Conservation (phyloP, 2,329 filamentous ascomycete genomes). For the Fusarium tricinctum region DNA sequence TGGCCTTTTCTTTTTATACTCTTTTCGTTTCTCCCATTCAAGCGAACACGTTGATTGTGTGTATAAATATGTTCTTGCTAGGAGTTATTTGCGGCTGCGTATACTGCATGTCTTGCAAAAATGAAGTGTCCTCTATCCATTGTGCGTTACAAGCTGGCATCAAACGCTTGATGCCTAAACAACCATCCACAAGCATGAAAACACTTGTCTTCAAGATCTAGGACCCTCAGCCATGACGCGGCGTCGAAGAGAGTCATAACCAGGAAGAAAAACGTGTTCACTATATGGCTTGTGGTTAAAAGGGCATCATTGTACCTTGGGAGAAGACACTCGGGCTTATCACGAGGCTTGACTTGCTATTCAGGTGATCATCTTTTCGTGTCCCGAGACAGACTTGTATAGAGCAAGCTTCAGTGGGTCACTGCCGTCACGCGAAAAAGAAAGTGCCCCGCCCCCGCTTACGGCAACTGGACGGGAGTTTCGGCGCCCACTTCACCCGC, state of each 20-base stretch:
- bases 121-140: background rate
- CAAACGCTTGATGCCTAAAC: constrained; percentile 12
- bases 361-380: constrained; percentile 32
- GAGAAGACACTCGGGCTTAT: constrained; percentile 17
- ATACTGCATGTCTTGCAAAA: background rate
- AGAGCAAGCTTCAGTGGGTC: constrained; percentile 13
- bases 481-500: constrained; percentile 38
- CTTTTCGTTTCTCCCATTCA: background rate
- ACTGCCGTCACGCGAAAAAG: constrained; percentile 27
- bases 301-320: background rate
- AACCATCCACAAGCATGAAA: constrained; percentile 5
- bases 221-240: constrained; percentile 18
- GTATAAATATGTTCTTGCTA: background rate
- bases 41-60: background rate
- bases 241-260: background rate
- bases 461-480: constrained; percentile 29
- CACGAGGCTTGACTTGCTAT: constrained; percentile 24
- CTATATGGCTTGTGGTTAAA: background rate
- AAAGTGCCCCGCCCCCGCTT: constrained; percentile 40
- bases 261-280: constrained; percentile 24
- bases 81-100: background rate
- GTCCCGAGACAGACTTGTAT: constrained; percentile 1
- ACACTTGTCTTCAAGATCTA: constrained; percentile 23
- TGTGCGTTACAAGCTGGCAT: background rate
- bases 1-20: background rate